Percentiles rank a stretch among this genome's conserved stretches.
Conservation (phyloP, 108 stramenopile genomes). For the Heterococcus sp. region DNA sequence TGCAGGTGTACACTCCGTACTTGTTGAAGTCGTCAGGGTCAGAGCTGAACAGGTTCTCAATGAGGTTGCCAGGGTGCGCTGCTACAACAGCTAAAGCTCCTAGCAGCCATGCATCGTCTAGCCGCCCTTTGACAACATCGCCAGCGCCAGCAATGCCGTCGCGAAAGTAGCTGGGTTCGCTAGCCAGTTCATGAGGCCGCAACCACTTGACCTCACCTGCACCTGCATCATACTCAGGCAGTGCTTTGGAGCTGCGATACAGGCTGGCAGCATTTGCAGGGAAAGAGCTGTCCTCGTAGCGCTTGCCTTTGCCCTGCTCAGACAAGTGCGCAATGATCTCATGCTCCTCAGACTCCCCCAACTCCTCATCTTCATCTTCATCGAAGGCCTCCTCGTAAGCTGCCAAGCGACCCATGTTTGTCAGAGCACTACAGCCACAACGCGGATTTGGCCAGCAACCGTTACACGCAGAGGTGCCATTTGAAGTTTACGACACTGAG, state of each 20-base stretch:
- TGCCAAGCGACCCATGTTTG: slow-evolving; percentile 12
- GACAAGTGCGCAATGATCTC: slow-evolving; percentile 37
- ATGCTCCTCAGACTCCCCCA: slow-evolving; percentile 42
- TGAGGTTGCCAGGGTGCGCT: slow-evolving; percentile 27
- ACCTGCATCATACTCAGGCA: slow-evolving; percentile 40
- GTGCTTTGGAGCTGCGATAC: slow-evolving; percentile 11
- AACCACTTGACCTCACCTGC: slow-evolving; percentile 26
- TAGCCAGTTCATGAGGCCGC: slow-evolving; percentile 51
- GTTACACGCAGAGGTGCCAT: too few relatives aligned
- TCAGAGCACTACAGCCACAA: too few relatives aligned
- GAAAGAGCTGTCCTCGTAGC: slow-evolving; percentile 35
- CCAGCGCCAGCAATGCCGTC: slow-evolving; percentile 11
- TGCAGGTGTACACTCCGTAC: slow-evolving; percentile 60
- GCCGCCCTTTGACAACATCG: slow-evolving; percentile 29
- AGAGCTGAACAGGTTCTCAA: slow-evolving; percentile 57
- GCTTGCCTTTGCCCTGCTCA: neutral
- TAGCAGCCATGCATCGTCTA: slow-evolving; percentile 52
- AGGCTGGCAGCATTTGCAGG: slow-evolving; percentile 22
- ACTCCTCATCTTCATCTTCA: slow-evolving; percentile 47
- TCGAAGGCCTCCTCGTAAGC: slow-evolving; percentile 43
- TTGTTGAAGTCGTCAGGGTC: slow-evolving; percentile 58
- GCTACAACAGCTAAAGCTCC: slow-evolving; percentile 54
- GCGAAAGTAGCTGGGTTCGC: slow-evolving; percentile 56
- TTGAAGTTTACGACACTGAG: too few relatives aligned
- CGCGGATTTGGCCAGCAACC: too few relatives aligned